Evolutionary conservation across 805 yeast genomes (phyloP), one percentile per base, ranked within the genome.

Genomic region (Teunomyces lycoperdinae): DNA sequence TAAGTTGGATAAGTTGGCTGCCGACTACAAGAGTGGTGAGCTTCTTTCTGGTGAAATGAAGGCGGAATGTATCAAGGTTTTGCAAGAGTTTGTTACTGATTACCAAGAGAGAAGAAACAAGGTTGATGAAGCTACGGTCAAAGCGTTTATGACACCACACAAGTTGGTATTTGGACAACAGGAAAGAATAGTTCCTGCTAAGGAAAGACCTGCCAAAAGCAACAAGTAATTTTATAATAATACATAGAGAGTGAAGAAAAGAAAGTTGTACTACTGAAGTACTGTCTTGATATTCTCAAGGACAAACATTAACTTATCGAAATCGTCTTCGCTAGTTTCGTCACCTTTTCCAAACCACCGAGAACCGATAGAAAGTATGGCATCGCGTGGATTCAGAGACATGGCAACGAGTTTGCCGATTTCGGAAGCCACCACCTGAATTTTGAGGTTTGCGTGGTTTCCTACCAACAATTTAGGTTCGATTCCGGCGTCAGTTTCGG

Each of bases 31-130:
- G 63, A 69, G 74, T 44, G 99, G 99, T 52, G 90, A 87, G 51
- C 66, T 94, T 49, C 75, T 92, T 57, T 87, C 96, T 35, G 96
- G 98, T 54, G 98, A 94, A 70, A 79, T 94, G 84, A 94, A 94
- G 78, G 83, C 87, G 57, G 75, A 83, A 51, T 89, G 97, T 68
- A 88, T 88, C 62, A 85, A 83, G 48, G 82, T 83, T 13, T 76
- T 94, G 60, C 94, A 87, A 67, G 80, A 81, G 53, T 88, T 86
- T 60, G 95, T 94, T 29, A 77, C 74, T 47, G 84, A 68, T 14
- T 94, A 91, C 79, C 99, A 94, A 75, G 87, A 76, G 48, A 80
- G 82, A 61, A 84, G 97, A 66, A 73, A 79, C 31, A 65, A 70
- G 50, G 82, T 92, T 45, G 80, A 83, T 50, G 85, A 86, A 41